Evolutionary conservation across 345 rosid species (phyloP), one percentile per base, ranked within the genome.

Genomic region (Cardamine occulta): DNA sequence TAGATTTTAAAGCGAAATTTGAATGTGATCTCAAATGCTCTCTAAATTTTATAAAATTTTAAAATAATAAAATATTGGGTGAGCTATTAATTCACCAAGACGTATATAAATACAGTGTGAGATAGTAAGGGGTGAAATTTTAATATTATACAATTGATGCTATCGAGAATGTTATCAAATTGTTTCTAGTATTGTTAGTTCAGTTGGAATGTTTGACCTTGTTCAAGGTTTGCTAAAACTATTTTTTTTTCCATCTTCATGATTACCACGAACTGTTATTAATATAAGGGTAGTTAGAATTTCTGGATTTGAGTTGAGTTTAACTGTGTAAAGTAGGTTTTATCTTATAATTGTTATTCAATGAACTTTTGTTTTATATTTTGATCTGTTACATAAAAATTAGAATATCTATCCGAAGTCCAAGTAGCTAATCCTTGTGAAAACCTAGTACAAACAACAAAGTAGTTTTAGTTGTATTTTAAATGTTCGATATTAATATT

Each of bases 31-130:
- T 4, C 24, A 17, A 31, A 32, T 31, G 44, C 8, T 11, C 29
- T 60, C 40, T 58, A 6, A 32, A 58, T 5, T 34, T 58, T 24
- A 18, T 24, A 6, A 6, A 53, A 4, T 24, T 15, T 4, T 7
- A 23, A 7, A 3, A 26, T 23, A 15, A 5, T 40, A 7, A 31
- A 47, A 29, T 29, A 8, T 73, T 54, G 47, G 47, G 32, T 73
- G 54, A 42, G 63, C 63, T 73, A 60, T 60, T 49, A 49, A 49
- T 61, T 72, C 51, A 37, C 52, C 52, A 18, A 62, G 40, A 51
- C 10, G 26, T 32, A 10, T 61, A 12, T 51, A 49, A 51, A 72
- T 61, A 52, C 32, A 29, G 31, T 73, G 64, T 64, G 65, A 64
- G 77, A 54, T 23, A 9, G 45, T 29, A 63, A 23, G 54, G 8